Evolutionary conservation across 163 green algal genomes (phyloP).

Genomic region (Scenedesmus sp.): DNA sequence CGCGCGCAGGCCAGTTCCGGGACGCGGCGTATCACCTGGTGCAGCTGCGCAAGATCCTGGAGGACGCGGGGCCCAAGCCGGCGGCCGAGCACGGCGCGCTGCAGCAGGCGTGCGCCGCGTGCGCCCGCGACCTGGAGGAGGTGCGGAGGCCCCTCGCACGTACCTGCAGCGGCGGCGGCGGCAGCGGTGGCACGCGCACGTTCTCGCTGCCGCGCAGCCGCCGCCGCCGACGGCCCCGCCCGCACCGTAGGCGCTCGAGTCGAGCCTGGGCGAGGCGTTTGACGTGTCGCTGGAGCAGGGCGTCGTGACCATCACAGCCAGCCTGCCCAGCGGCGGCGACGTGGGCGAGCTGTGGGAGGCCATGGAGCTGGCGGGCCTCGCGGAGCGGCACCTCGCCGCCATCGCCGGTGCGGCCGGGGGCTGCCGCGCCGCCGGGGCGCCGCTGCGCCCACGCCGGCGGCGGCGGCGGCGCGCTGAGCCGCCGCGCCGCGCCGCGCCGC

Average conservation of each 20-base stretch:
- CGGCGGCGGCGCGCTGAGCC: background rate
- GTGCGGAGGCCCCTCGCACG: no score
- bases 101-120: slow-evolving; percentile 24
- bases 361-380: slow-evolving; percentile 30
- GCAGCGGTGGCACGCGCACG: slow-evolving; percentile 9
- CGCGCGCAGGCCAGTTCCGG: slow-evolving; percentile 35
- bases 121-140: slow-evolving; percentile 23
- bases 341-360: slow-evolving; percentile 45
- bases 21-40: slow-evolving; percentile 39
- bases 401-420: slow-evolving; percentile 16
- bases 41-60: slow-evolving; percentile 37
- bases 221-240: no score
- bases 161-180: slow-evolving; percentile 5
- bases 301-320: slow-evolving; percentile 37
- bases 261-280: slow-evolving; percentile 29
- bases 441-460: background rate
- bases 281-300: slow-evolving; percentile 6
- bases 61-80: slow-evolving; percentile 15
- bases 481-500: background rate
- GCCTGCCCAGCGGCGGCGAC: slow-evolving; percentile 44
- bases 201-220: no score
- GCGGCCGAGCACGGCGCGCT: slow-evolving; percentile 15
- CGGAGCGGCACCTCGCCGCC: background rate
- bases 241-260: slow-evolving; percentile 27
- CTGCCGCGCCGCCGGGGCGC: background rate